Evolutionary conservation across 1,139 yeast species (phyloP).

Genomic region (Geotrichum klebahnii): DNA sequence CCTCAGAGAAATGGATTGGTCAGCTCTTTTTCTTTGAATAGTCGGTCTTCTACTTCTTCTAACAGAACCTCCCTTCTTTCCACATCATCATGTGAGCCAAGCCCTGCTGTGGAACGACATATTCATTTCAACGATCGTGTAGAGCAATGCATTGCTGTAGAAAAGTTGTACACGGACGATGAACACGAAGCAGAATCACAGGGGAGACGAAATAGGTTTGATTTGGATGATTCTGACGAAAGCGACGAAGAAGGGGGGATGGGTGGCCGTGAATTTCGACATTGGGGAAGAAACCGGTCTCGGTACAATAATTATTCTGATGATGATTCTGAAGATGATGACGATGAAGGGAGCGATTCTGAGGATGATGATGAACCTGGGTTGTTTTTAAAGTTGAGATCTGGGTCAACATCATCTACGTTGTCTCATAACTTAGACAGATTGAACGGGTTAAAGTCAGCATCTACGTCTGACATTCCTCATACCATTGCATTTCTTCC

Average conservation of each 20-base stretch:
- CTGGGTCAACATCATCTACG: slow-evolving; percentile 39
- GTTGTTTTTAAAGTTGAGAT: slow-evolving; percentile 55
- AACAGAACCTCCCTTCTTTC: slow-evolving; percentile 22
- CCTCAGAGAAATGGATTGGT: not conserved
- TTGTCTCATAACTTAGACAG: slow-evolving; percentile 33
- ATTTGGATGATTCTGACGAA: too few species aligned
- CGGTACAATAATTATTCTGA: slow-evolving; percentile 37
- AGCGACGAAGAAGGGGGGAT: too few species aligned
- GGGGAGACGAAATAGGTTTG: too few species aligned
- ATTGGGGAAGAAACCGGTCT: slow-evolving; percentile 27
- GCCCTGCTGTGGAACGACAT: slow-evolving; percentile 45
- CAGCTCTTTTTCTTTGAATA: slow-evolving; percentile 15
- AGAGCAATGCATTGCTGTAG: slow-evolving; percentile 81
- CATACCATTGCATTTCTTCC: slow-evolving; percentile 70
- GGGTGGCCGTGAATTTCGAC: too few species aligned
- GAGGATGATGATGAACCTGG: slow-evolving; percentile 65
- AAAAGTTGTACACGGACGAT: slow-evolving; percentile 44
- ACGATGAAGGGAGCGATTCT: slow-evolving; percentile 42
- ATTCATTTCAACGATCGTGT: slow-evolving; percentile 92
- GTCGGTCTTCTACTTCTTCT: too few species aligned
- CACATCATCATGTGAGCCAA: slow-evolving; percentile 18
- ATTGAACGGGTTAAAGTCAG: slow-evolving; percentile 3
- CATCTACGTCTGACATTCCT: slow-evolving; percentile 17
- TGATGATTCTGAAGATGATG: slow-evolving; percentile 39
- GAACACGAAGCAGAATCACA: slow-evolving; percentile 25